Conservation (phyloP, 768 basidiomycete genomes). For the Megacollybia marginata region DNA sequence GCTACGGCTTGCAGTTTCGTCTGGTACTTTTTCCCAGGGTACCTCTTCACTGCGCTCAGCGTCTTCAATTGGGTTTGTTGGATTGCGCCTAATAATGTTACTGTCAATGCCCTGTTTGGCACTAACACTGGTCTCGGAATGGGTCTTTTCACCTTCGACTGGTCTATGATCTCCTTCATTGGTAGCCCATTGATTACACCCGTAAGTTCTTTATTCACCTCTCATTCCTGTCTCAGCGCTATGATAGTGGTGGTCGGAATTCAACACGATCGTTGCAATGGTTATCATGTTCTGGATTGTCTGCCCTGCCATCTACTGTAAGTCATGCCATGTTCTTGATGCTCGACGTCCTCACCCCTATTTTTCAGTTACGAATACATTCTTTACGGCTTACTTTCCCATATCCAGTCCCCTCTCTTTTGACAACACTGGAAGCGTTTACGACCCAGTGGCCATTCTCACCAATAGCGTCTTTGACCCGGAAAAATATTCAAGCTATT, state of each 20-base stretch:
- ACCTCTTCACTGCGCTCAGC: constrained; percentile 77
- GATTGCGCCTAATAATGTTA: constrained; percentile 75
- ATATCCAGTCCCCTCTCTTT: constrained; percentile 58
- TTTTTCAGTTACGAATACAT: constrained; percentile 58
- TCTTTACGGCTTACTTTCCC: constrained; percentile 64
- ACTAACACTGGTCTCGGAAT: constrained; percentile 71
- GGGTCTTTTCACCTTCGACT: constrained; percentile 80
- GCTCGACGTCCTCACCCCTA: not conserved
- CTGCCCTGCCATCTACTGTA: constrained; percentile 67
- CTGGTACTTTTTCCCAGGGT: constrained; percentile 82
- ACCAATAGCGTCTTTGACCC: constrained; percentile 58
- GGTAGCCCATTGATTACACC: constrained; percentile 78
- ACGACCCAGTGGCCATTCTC: constrained; percentile 53
- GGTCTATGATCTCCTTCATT: constrained; percentile 72
- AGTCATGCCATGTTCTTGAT: constrained; percentile 15
- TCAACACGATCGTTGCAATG: constrained; percentile 64
- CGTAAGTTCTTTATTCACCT: constrained; percentile 32
- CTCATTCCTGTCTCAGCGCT: constrained; percentile 6
- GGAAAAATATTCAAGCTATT: constrained; percentile 67
- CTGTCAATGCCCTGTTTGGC: constrained; percentile 69
- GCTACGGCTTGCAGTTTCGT: constrained; percentile 49
- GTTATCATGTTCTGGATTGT: constrained; percentile 71
- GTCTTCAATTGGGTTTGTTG: constrained; percentile 90
- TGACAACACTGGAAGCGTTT: constrained; percentile 69
- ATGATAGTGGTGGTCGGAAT: constrained; percentile 76